Evolutionary conservation across 768 basidiomycete genomes (phyloP).

Genomic region (Trametes coccinea): DNA sequence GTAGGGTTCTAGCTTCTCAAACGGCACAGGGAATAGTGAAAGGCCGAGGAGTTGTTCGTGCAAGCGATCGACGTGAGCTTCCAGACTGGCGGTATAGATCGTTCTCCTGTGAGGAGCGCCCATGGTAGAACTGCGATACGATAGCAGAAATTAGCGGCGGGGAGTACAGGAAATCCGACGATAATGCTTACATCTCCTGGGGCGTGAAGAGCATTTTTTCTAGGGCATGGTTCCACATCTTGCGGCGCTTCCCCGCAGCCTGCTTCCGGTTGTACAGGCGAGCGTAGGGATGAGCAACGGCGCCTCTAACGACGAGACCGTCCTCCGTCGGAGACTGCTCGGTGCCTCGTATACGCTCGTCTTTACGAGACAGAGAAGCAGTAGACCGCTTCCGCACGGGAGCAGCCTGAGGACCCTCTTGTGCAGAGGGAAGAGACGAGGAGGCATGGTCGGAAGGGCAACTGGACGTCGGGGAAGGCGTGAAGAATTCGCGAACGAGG

Average conservation of each 20-base stretch:
- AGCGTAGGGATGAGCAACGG: constrained; percentile 66
- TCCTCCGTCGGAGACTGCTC: constrained; percentile 10
- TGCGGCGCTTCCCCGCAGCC: constrained; percentile 59
- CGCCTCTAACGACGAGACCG: constrained; percentile 7
- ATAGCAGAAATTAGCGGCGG: not conserved
- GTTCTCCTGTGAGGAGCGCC: constrained; percentile 68
- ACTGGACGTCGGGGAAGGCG: constrained; percentile 14
- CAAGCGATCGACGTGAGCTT: constrained; percentile 68
- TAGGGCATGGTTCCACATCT: constrained; percentile 76
- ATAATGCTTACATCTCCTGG: constrained; percentile 56
- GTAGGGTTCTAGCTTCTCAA: constrained; percentile 36
- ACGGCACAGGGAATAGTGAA: constrained; percentile 47
- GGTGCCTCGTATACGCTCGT: constrained; percentile 7
- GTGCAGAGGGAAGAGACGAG: not conserved
- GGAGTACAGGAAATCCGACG: not conserved
- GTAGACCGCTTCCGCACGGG: not conserved
- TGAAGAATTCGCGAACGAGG: constrained; percentile 17
- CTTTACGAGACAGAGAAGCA: constrained; percentile 6
- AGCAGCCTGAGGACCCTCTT: not conserved
- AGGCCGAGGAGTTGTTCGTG: constrained; percentile 57
- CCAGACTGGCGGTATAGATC: constrained; percentile 71
- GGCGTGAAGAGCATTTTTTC: constrained; percentile 71
- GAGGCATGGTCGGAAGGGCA: not conserved
- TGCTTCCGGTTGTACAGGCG: constrained; percentile 63
- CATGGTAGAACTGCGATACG: constrained; percentile 52